Base-by-base conservation (phyloP, 495 filamentous ascomycete genomes). In the Thermochaetoides thermophila region DNA sequence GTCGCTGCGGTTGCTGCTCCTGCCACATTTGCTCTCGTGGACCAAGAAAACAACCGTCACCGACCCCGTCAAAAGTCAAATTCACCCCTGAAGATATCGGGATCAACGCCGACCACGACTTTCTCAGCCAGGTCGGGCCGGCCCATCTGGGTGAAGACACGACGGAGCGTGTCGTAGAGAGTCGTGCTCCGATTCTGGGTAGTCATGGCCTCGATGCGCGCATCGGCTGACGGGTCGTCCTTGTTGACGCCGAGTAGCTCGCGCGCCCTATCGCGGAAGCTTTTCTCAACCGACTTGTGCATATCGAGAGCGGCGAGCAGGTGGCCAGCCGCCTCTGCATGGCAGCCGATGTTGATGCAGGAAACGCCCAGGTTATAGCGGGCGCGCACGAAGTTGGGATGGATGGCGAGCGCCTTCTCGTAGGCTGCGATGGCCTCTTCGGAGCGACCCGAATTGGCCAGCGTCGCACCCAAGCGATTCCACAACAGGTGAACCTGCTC, bases 371-470 rank as follows among this genome's bases (percentile, higher is more conserved):
- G 73, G 57, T 97, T 97, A 59, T 97, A 97, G 7, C 89, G 74
- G 4, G 89, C 89, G 22, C 89, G 79, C 15, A 96, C 91, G 46
- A 97, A 97, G 63, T 95, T 95, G 23, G 86, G 78, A 44, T 82
- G 78, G 30, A 95, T 73, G 33, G 71, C 76, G 8, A 97, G 66
- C 0, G 89, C 89, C 41, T 82, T 78, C 52, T 93, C 85, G 56
- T 99, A 99, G 0, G 89, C 89, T 36, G 84, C 79, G 45, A 96
- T 95, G 19, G 89, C 89, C 52, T 99, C 87, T 53, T 96, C 89
- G 38, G 72, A 78, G 38, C 84, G 80, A 31, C 85, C 86, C 12
- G 74, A 81, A 63, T 99, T 99, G 42, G 89, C 89, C 2, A 99
- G 74, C 0, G 89, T 99, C 3, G 89, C 89, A 34, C 89, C 89